These are phyloP conservation scores for Verticillium tricorpus DNA, from an alignment of 2,329 filamentous ascomycete species.

Conservation along the genomic window DNA sequence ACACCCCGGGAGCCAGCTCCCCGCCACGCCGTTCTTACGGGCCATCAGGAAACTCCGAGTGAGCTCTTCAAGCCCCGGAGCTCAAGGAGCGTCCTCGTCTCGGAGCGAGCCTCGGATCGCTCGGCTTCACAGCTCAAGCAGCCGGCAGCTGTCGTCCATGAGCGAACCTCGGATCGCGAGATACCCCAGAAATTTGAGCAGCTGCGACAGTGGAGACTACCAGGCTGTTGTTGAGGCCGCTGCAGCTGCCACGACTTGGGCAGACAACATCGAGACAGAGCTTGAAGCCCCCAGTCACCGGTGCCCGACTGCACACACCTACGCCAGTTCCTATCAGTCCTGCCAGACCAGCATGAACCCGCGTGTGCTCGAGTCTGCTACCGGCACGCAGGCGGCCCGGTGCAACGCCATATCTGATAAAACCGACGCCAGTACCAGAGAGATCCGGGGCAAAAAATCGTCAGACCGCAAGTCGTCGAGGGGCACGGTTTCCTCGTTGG, in stretches of 20 bases:
- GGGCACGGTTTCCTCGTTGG: background rate
- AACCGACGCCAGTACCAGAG: background rate
- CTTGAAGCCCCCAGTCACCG: background rate
- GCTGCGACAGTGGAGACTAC: background rate
- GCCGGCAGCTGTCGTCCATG: background rate
- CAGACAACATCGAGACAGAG: background rate
- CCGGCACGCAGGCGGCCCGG: background rate
- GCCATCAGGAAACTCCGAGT: background rate
- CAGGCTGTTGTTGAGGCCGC: background rate
- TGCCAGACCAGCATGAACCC: background rate
- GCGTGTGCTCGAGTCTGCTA: background rate
- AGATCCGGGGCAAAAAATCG: background rate
- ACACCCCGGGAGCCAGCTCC: background rate
- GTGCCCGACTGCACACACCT: background rate
- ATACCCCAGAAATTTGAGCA: background rate
- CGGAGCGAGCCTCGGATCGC: background rate
- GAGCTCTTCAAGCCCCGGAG: background rate
- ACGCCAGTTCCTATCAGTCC: background rate
- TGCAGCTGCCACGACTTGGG: background rate
- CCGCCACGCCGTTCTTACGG: background rate
- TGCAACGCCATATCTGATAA: background rate
- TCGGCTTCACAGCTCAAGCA: background rate
- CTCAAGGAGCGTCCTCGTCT: background rate
- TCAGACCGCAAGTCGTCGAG: background rate
- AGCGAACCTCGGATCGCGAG: background rate